Percentiles rank a stretch among this genome's conserved stretches.
Conservation (phyloP, 2,329 filamentous ascomycete genomes). For the Cercospora citrullina region DNA sequence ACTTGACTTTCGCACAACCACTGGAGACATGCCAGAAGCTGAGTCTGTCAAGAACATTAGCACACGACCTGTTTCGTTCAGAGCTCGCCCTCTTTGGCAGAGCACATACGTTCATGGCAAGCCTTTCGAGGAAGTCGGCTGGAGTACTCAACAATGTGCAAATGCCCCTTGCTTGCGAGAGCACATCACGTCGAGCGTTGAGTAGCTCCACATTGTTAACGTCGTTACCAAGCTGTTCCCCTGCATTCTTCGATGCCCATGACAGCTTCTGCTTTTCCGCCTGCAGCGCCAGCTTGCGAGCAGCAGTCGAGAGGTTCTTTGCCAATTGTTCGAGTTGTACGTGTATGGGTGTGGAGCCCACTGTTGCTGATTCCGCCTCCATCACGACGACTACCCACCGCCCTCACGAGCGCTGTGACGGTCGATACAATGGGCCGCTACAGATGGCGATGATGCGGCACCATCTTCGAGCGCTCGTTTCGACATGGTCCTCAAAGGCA, state of each 20-base stretch:
- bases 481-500: background rate
- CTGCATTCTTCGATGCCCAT: background rate
- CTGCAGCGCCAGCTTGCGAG: background rate
- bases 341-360: background rate
- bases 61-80: background rate
- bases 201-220: background rate
- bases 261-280: background rate
- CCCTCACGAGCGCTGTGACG: background rate
- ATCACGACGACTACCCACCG: background rate
- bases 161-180: background rate
- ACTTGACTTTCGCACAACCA: constrained; percentile 51
- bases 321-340: background rate
- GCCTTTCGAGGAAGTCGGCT: background rate
- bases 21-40: constrained; percentile 44
- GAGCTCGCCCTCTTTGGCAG: background rate
- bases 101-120: background rate
- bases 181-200: background rate
- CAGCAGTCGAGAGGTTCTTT: background rate
- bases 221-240: background rate
- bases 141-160: background rate
- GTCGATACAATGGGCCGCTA: background rate
- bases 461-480: background rate
- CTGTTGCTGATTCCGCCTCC: background rate
- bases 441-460: background rate
- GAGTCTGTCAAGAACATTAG: constrained; percentile 6